Conservation (phyloP, 225 moss, liverwort and hornwort genomes). For the Asterella californica region DNA sequence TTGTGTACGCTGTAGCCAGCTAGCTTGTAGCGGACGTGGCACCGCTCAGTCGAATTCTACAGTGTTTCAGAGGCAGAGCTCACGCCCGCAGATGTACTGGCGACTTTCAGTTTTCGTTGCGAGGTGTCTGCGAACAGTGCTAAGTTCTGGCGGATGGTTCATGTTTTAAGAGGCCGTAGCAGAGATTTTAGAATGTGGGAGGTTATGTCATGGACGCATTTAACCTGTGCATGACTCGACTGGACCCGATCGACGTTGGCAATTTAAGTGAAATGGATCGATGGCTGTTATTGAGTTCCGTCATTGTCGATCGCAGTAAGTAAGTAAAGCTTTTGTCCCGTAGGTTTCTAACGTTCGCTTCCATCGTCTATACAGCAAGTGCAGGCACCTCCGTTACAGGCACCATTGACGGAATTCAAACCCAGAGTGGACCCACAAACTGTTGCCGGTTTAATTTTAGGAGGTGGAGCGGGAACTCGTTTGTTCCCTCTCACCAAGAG, state of each 20-base stretch:
- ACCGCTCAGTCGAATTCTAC: too few relatives aligned
- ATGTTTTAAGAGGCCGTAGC: not conserved
- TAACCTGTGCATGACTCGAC: too few relatives aligned
- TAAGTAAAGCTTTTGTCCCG: not conserved
- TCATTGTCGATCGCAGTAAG: not conserved
- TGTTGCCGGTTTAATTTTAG: conserved; percentile 41
- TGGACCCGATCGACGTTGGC: too few relatives aligned
- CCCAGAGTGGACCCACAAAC: conserved; percentile 45
- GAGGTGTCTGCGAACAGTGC: too few relatives aligned
- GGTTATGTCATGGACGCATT: too few relatives aligned
- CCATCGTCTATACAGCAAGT: conserved; percentile 10
- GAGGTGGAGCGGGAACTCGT: conserved; percentile 50
- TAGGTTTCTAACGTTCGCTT: not conserved
- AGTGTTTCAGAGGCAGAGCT: too few relatives aligned
- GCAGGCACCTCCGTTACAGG: conserved; percentile 12
- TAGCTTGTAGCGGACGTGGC: too few relatives aligned
- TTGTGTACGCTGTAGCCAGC: too few relatives aligned
- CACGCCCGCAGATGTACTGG: too few relatives aligned
- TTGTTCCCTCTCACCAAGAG: conserved; percentile 44
- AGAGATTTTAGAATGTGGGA: not conserved
- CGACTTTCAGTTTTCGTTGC: too few relatives aligned
- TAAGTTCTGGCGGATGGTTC: too few relatives aligned
- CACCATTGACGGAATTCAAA: conserved; percentile 23
- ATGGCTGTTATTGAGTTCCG: not conserved
- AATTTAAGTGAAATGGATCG: not conserved